Evolutionary conservation across 1,139 yeast genomes (phyloP), one percentile per base, ranked within the genome.

Genomic region (Arxiozyma telluris): DNA sequence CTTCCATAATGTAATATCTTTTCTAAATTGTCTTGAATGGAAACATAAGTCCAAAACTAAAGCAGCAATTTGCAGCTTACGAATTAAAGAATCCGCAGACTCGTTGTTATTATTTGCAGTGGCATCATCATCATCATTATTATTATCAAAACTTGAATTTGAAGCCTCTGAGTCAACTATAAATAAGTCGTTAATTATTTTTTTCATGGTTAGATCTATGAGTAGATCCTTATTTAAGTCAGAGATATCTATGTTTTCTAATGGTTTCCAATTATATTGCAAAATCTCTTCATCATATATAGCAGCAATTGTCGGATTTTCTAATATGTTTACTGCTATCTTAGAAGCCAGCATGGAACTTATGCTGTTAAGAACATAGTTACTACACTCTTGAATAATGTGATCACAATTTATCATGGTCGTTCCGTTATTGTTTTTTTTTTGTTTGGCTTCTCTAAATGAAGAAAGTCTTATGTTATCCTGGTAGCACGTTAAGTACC

Each of bases 31-130:
- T 51, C 61, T 63, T 3, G 65, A 55, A 48, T 57, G 58, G 34
- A 53, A 62, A 41, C 59, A 56, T 41, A 59, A 57, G 52, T 63
- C 67, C 39, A 64, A 54, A 11, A 57, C 53, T 8, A 54, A 53
- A 4, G 63, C 60, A 44, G 57, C 56, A 6, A 57, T n/a, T n/a
- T 55, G 49, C 3, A 58, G 41, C 20, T 42, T 54, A 20, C 50
- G 48, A 1, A 27, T 23, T 34, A 44, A 23, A 15, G n/a, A n/a
- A 30, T 6, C 34, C 17, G 44, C 15, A 42, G 27, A 22, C 34
- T 30, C 2, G 34, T 23, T 25, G 39, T 27, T 21, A 20, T 27
- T 21, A 3, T 21, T 12, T 17, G 45, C 25, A 20, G 45, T 52
- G 12, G 2, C 39, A 34, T 34, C 39, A 11, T 34, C 39, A 34